Percentiles rank a stretch among this genome's conserved stretches.
phyloP scores from a whole-genome alignment of 2,329 filamentous ascomycete species.

The Chrysoporthe cubensis region DNA sequence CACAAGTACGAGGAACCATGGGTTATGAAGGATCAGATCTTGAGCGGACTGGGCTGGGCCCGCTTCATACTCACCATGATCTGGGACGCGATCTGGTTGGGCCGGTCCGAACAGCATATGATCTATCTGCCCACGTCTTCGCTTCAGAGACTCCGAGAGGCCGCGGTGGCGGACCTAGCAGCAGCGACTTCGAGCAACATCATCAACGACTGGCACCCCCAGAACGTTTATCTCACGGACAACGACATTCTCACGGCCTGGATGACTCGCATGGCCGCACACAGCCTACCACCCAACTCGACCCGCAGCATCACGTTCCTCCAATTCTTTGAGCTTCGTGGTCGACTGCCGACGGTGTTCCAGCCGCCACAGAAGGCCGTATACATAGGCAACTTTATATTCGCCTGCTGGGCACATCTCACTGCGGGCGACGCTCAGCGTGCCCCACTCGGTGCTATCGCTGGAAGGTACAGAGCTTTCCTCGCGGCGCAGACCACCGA shows the following conservation, averaged over 20 bases:
- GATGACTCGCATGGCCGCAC: constrained; percentile 38
- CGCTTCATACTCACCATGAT: constrained; percentile 41
- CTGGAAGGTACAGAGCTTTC: constrained; percentile 26
- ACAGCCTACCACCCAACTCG: constrained; percentile 32
- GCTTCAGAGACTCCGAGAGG: constrained; percentile 37
- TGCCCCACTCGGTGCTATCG: constrained; percentile 28
- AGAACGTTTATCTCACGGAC: constrained; percentile 46
- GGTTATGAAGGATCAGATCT: constrained; percentile 33
- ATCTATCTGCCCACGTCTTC: constrained; percentile 44
- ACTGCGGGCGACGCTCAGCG: constrained; percentile 18
- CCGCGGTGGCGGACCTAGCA: constrained; percentile 38
- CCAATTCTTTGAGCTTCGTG: constrained; percentile 45
- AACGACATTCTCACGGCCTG: constrained; percentile 50
- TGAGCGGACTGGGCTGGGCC: constrained; percentile 36
- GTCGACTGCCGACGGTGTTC: constrained; percentile 36
- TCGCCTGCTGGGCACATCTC: constrained; percentile 18
- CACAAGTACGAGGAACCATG: constrained; percentile 36
- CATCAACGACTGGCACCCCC: constrained; percentile 27
- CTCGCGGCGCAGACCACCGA: constrained; percentile 29
- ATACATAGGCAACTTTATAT: constrained; percentile 32
- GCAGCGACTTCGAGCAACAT: constrained; percentile 18
- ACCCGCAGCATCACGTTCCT: constrained; percentile 40
- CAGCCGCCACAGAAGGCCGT: constrained; percentile 34
- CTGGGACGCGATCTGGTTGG: constrained; percentile 39
- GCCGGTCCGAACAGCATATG: constrained; percentile 39